Evolutionary conservation across 352 stramenopile species (phyloP).

Genomic region (Phytopythium mirpurense): DNA sequence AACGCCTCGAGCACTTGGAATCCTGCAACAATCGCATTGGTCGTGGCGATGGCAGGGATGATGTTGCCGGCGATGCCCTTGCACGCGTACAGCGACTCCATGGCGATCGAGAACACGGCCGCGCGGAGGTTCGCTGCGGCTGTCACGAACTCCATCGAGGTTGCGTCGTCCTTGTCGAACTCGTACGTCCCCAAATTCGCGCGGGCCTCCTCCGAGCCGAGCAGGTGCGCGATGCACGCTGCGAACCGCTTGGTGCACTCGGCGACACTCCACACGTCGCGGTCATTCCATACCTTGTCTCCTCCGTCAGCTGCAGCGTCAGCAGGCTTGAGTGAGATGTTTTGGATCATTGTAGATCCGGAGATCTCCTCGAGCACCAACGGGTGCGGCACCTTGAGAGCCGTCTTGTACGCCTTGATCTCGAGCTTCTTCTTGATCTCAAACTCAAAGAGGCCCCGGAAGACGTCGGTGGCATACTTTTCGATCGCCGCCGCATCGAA

Average conservation of each 20-base stretch:
- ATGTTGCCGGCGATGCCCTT: slow-evolving; percentile 99
- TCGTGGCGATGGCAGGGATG: slow-evolving; percentile 99
- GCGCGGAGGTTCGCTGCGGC: slow-evolving; percentile 96
- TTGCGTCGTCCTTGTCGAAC: slow-evolving; percentile 98
- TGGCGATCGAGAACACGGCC: slow-evolving; percentile 72
- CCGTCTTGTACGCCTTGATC: slow-evolving; percentile 97
- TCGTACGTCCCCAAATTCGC: slow-evolving; percentile 68
- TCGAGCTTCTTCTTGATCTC: slow-evolving; percentile 96
- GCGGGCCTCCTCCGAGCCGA: slow-evolving; percentile 49
- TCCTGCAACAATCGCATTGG: slow-evolving; percentile 99
- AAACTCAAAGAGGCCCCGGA: slow-evolving; percentile 90
- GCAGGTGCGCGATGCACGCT: slow-evolving; percentile 51
- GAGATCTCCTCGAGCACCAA: slow-evolving; percentile 63
- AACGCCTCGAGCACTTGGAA: slow-evolving; percentile 88
- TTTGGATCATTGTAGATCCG: slow-evolving; percentile 30
- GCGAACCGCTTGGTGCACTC: slow-evolving; percentile 90
- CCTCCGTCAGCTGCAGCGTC: slow-evolving; percentile 15
- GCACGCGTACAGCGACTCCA: slow-evolving; percentile 86
- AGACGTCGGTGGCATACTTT: slow-evolving; percentile 67
- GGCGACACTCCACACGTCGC: slow-evolving; percentile 81
- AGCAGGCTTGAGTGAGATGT: slow-evolving; percentile 18
- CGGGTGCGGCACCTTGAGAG: slow-evolving; percentile 85
- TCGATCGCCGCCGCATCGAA: slow-evolving; percentile 39
- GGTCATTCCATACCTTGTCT: slow-evolving; percentile 58
- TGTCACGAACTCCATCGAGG: slow-evolving; percentile 97